Conservation (phyloP, 2,329 filamentous ascomycete genomes). For the Metarhizium album region DNA sequence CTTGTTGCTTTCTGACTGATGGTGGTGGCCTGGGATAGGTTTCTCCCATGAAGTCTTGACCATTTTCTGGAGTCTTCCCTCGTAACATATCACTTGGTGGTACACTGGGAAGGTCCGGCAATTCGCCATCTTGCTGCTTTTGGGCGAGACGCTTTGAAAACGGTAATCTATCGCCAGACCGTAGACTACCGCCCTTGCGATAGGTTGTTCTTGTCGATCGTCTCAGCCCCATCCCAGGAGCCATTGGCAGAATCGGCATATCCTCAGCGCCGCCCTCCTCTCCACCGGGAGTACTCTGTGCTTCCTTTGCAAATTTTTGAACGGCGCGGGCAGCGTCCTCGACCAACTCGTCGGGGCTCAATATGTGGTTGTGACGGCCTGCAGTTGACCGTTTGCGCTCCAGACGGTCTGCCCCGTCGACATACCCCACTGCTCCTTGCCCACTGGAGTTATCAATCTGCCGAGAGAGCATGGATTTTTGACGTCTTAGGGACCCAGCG, state of each 20-base stretch:
- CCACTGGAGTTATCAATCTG: constrained; percentile 70
- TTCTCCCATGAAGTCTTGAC: constrained; percentile 55
- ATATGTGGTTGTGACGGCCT: constrained; percentile 42
- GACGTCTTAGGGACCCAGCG: constrained; percentile 58
- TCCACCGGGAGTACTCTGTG: constrained; percentile 32
- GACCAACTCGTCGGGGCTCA: constrained; percentile 73
- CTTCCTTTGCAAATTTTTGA: constrained; percentile 53
- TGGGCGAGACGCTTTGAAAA: constrained; percentile 62
- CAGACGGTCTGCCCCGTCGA: constrained; percentile 73
- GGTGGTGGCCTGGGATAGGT: constrained; percentile 52
- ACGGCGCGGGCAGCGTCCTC: constrained; percentile 66
- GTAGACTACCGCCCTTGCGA: constrained; percentile 71
- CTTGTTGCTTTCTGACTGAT: constrained; percentile 32
- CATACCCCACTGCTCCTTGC: constrained; percentile 51
- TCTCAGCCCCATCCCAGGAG: constrained; percentile 68
- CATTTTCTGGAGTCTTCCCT: constrained; percentile 45
- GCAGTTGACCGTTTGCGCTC: constrained; percentile 60
- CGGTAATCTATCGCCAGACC: constrained; percentile 63
- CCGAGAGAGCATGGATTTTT: constrained; percentile 90
- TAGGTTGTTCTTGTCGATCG: constrained; percentile 90
- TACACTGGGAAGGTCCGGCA: constrained; percentile 12
- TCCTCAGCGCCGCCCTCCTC: constrained; percentile 49
- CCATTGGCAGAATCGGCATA: constrained; percentile 73
- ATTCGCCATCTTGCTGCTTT: constrained; percentile 50
- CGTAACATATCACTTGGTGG: constrained; percentile 34